Base-by-base conservation (phyloP, 495 filamentous ascomycete species). In the Thozetella sp. region DNA sequence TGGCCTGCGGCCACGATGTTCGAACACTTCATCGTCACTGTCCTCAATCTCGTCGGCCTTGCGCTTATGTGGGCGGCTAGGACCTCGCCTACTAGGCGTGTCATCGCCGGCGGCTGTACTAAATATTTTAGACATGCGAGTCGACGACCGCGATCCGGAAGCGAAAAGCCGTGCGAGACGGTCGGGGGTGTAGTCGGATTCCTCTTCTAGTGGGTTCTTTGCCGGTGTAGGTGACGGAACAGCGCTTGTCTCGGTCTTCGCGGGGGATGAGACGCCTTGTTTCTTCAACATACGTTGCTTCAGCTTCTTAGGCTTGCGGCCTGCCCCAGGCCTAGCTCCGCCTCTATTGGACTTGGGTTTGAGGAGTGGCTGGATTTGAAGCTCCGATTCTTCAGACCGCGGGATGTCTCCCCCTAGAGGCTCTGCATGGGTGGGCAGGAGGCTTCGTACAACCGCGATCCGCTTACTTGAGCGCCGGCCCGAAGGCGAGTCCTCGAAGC, bases 271-370 rank as follows among this genome's bases (percentile, higher is more conserved):
- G 9, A 15, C 43, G 6, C 3, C 43, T n/a, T 10, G 43, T 6
- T 17, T 37, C 43, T 48, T 48, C 43, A 48, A n/a, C 43, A 48
- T 10, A 3, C 43, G 43, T 19, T 48, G 43, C 43, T 48, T 48
- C 11, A 48, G n/a, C 54, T 56, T 56, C 22, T 25, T 72, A 0
- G 67, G 68, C 45, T 72, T 72, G 15, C 70, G 63, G 1, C 70
- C 70, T 2, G 70, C 70, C 26, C 70, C 70, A 53, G 70, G 70
- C 11, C 70, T 59, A 17, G 68, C 70, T 25, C 70, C 70, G 20
- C 70, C 70, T 45, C 70, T 61, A 56, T 69, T 71, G 25, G 70
- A 67, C 25, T 48, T 48, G 43, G 43, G 43, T n/a, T 48, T 48
- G 43, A n/a, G 43, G 15, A 20, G n/a, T n/a, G n/a, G 43, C 43